A percentile compares a stretch with the other conserved stretches of the same genome.
These are phyloP conservation scores for Priceomyces fermenticarens DNA, from an alignment of 805 yeast genomes.

Conservation along the genomic window DNA sequence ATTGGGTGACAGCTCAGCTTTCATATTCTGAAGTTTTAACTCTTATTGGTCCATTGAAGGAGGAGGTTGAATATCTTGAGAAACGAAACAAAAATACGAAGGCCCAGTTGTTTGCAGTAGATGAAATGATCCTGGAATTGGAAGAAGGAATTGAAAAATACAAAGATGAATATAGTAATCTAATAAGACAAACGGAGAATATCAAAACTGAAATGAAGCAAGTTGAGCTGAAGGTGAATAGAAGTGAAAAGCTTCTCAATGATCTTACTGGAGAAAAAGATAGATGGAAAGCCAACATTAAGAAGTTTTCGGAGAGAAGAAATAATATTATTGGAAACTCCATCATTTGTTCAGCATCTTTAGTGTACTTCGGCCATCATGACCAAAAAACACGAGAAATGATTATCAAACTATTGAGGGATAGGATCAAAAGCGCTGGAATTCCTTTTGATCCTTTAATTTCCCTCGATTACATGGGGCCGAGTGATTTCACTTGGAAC, in stretches of 20 bases:
- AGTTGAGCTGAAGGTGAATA: constrained; percentile 57
- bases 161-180: constrained; percentile 62
- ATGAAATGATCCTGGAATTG: constrained; percentile 76
- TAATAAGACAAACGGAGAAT: constrained; percentile 76
- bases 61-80: constrained; percentile 63
- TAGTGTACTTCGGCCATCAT: constrained; percentile 57
- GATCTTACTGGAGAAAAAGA: constrained; percentile 63
- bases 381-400: constrained; percentile 47
- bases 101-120: constrained; percentile 70
- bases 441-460: constrained; percentile 40
- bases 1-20: constrained; percentile 91
- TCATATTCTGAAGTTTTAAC: constrained; percentile 69
- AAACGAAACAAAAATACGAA: constrained; percentile 56
- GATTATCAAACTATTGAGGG: constrained; percentile 34
- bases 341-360: constrained; percentile 58
- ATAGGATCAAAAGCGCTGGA: constrained; percentile 26
- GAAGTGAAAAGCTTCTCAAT: constrained; percentile 62
- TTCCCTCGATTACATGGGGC: constrained; percentile 35
- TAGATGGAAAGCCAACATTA: constrained; percentile 70
- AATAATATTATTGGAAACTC: constrained; percentile 60
- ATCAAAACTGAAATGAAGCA: constrained; percentile 66
- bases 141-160: constrained; percentile 65
- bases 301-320: constrained; percentile 45
- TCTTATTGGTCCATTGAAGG: constrained; percentile 67
- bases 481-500: constrained; percentile 34